Conservation (phyloP, 306 rosid species). For the Calophaca sinica region DNA sequence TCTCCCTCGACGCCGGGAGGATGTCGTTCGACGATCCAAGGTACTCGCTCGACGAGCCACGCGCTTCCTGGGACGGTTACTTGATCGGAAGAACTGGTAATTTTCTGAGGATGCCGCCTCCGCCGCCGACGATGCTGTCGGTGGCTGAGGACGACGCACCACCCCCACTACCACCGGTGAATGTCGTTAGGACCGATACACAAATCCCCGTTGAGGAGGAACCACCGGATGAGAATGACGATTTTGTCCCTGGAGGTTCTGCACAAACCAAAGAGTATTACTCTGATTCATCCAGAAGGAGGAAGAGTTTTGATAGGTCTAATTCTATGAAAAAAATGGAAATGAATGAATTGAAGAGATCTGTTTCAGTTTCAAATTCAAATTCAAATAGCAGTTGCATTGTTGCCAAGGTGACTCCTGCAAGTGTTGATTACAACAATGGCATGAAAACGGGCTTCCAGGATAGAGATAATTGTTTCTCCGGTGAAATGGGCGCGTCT, state of each 20-base stretch:
- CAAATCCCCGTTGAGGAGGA: slow-evolving; percentile 77
- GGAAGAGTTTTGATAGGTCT: slow-evolving; percentile 87
- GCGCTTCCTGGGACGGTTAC: slow-evolving; percentile 95
- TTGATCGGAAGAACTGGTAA: slow-evolving; percentile 56
- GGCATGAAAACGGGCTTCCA: slow-evolving; percentile 54
- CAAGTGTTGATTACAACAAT: slow-evolving; percentile 1
- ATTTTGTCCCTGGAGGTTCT: slow-evolving; percentile 71
- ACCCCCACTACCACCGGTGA: slow-evolving; percentile 49
- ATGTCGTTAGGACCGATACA: slow-evolving; percentile 64
- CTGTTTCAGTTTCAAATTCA: slow-evolving; percentile 5
- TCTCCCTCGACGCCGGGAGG: slow-evolving; percentile 71
- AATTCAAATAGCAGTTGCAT: slow-evolving; percentile 2
- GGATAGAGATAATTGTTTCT: slow-evolving; percentile 75
- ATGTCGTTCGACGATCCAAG: slow-evolving; percentile 86
- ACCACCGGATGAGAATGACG: slow-evolving; percentile 49
- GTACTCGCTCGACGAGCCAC: slow-evolving; percentile 85
- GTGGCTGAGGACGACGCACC: slow-evolving; percentile 66
- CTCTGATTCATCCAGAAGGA: slow-evolving; percentile 75
- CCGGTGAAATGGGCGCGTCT: slow-evolving; percentile 52
- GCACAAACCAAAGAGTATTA: slow-evolving; percentile 83
- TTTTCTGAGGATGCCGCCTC: slow-evolving; percentile 64
- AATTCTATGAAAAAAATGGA: slow-evolving; percentile 75
- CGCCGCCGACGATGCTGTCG: slow-evolving; percentile 71
- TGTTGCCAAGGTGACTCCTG: slow-evolving; percentile 74
- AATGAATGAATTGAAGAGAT: slow-evolving; percentile 61